phyloP scores from a whole-genome alignment of 768 basidiomycete species.

The Pisolithus albus region DNA sequence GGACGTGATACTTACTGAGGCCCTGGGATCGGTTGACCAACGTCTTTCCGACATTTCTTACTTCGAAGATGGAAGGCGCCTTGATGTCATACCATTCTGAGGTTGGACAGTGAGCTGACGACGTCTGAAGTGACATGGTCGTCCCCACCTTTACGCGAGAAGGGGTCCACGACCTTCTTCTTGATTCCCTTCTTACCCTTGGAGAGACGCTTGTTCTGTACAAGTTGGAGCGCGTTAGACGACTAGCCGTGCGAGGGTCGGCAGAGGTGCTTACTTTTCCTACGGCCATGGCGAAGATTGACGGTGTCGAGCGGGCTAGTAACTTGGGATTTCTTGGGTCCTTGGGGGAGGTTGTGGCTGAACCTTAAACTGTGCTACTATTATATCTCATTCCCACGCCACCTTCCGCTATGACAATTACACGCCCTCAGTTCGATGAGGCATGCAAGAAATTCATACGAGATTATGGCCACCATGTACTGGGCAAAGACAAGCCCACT shows the following conservation, averaged over 20 bases:
- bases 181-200: slow-evolving; percentile 99
- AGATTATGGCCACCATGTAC: slow-evolving; percentile 13
- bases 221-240: slow-evolving; percentile 1
- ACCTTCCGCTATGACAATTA: slow-evolving; percentile 25
- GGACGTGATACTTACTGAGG: slow-evolving; percentile 66
- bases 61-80: slow-evolving; percentile 96
- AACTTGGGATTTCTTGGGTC: slow-evolving; percentile 45
- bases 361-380: slow-evolving; percentile 48
- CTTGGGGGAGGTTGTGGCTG: slow-evolving; percentile 43
- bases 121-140: background rate
- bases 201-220: slow-evolving; percentile 92
- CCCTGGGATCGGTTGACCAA: slow-evolving; percentile 97
- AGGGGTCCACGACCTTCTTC: slow-evolving; percentile 99
- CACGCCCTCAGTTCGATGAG: slow-evolving; percentile 53
- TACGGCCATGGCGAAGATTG: slow-evolving; percentile 67
- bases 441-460: slow-evolving; percentile 49
- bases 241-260: background rate
- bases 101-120: background rate
- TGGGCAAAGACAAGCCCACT: slow-evolving; percentile 15
- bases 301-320: slow-evolving; percentile 37
- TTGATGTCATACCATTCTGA: slow-evolving; percentile 99
- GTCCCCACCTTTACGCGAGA: slow-evolving; percentile 90
- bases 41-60: slow-evolving; percentile 96
- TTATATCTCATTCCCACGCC: slow-evolving; percentile 37
- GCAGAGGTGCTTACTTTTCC: slow-evolving; percentile 57